phyloP scores from a whole-genome alignment of 257 asterid genomes.

The Gynochthodes officinalis region DNA sequence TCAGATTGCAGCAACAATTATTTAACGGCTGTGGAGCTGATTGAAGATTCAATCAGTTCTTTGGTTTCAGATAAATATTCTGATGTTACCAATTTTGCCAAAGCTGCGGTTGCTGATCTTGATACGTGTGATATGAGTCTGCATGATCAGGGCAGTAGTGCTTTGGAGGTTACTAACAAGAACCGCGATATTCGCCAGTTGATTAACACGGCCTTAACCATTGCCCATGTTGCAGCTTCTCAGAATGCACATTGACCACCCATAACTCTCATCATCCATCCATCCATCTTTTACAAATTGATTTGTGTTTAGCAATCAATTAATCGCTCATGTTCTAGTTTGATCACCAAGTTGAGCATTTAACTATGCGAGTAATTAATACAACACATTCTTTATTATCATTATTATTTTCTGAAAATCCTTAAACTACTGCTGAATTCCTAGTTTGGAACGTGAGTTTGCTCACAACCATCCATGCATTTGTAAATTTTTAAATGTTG shows the following conservation, averaged over 20 bases:
- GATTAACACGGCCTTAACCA: constrained; percentile 13
- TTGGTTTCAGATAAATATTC: constrained; percentile 9
- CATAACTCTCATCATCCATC: neutral
- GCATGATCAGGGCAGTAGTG: neutral
- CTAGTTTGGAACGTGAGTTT: neutral
- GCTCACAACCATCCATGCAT: neutral
- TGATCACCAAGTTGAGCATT: too few relatives aligned
- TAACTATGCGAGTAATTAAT: too few relatives aligned
- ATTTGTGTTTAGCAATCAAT: too few relatives aligned
- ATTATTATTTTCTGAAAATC: too few relatives aligned
- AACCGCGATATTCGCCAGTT: constrained; percentile 10
- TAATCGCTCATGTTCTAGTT: too few relatives aligned
- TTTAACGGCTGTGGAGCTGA: constrained; percentile 44
- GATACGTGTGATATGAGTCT: constrained; percentile 31
- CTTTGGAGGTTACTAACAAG: constrained; percentile 5
- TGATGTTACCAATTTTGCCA: constrained; percentile 34
- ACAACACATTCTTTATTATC: too few relatives aligned
- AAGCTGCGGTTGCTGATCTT: constrained; percentile 34
- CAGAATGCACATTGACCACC: neutral
- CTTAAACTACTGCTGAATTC: neutral
- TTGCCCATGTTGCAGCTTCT: constrained; percentile 17
- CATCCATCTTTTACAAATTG: too few relatives aligned
- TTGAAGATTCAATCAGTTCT: constrained; percentile 42
- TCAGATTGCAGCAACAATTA: constrained; percentile 50
- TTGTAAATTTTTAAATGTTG: neutral